Evolutionary conservation across 163 green algal genomes (phyloP), one percentile per base, ranked within the genome.

Genomic region (Chloromonas sp.): DNA sequence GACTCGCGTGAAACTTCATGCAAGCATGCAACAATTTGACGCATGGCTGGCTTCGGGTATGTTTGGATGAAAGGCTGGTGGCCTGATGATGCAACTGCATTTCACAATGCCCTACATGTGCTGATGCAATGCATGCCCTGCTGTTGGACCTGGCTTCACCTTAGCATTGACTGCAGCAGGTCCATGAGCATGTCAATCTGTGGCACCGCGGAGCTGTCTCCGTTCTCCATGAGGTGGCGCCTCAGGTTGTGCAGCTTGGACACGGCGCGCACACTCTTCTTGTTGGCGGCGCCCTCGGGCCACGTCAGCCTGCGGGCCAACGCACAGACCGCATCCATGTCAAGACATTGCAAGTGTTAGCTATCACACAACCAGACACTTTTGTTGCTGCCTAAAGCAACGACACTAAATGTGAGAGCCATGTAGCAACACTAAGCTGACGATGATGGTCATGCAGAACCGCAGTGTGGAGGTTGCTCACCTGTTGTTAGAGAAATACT

Each of bases 241-340:
- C 77, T 83, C 77, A 95, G 87, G 62, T 85, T 81, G 59, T 85
- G 80, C 83, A 97, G 87, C 58, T 86, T 85, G 36, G 89, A 86
- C 11, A 98, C 96, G 0, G 93, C 93, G 70, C 92, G 92, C 36
- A 96, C 81, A 76, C 88, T 96, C 88, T 96, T 95, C 70, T 90
- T 89, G 79, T 81, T 94, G 36, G 84, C 61, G 0, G 92, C 92
- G 0, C 92, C 92, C 59, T 95, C 92, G 0, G 95, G 95, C 95
- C 96, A 98, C 79, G 93, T 90, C 36, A 98, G 86, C 81, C 85
- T 82, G 85, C 58, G 71, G 36, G 36, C 36, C 36, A 36, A 36
- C 36, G 36, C 70, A 76, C 13, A n/a, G 70, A 8, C 13, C 70
- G 8, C 70, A n/a, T 76, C 8, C 70, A 76, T n/a, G 8, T 8